phyloP scores from a whole-genome alignment of 805 yeast genomes.

The Ogataea trehaloabstinens region DNA sequence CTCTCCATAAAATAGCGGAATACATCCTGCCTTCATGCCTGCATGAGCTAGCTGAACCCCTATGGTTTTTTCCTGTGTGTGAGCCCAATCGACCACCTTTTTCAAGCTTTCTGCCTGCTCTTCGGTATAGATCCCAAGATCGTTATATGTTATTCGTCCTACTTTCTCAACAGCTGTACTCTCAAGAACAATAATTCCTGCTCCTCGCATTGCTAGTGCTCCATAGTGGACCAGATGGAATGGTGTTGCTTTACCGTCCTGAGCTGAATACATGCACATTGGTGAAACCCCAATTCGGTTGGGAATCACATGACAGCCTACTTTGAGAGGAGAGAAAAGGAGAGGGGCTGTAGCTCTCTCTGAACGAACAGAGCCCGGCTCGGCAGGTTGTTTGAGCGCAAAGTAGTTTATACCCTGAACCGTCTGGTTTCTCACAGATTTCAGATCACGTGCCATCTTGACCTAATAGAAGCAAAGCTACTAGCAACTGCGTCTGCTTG shows the following conservation, averaged over 20 bases:
- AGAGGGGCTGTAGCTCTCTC: conserved; percentile 31
- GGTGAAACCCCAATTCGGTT: conserved; percentile 59
- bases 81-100: conserved; percentile 43
- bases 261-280: conserved; percentile 52
- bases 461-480: not conserved
- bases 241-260: conserved; percentile 40
- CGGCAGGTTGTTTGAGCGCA: conserved; percentile 32
- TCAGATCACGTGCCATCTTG: conserved; percentile 4
- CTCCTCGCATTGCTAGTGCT: conserved; percentile 44
- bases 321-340: conserved; percentile 42
- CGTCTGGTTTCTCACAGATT: conserved; percentile 1
- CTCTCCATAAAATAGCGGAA: conserved; percentile 16
- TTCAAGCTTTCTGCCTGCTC: conserved; percentile 43
- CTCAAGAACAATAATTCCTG: conserved; percentile 49
- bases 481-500: not conserved
- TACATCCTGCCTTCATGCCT: conserved; percentile 42
- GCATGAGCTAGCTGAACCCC: conserved; percentile 58
- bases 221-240: conserved; percentile 53
- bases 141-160: conserved; percentile 23
- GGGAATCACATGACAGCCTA: conserved; percentile 38
- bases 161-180: conserved; percentile 26
- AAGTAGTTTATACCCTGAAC: conserved; percentile 22
- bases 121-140: conserved; percentile 49
- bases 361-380: conserved; percentile 34
- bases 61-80: conserved; percentile 41